Conservation (phyloP, 768 basidiomycete genomes). For the Lactarius evosmus region DNA sequence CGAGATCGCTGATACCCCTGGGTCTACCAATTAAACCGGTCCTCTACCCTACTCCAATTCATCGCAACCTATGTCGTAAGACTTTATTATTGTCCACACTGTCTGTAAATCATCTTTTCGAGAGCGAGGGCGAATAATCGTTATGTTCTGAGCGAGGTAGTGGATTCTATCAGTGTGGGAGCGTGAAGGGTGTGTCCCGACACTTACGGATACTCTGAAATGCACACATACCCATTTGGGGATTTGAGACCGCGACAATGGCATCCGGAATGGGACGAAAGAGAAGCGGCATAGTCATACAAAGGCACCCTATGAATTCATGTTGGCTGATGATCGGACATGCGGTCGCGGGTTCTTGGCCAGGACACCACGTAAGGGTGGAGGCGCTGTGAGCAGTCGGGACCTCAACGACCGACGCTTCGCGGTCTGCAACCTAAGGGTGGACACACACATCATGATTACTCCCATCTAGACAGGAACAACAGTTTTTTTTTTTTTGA, state of each 20-base stretch:
- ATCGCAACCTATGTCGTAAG: constrained; percentile 7
- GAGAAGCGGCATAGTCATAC: not conserved
- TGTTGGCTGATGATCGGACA: not conserved
- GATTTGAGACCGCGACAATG: not conserved
- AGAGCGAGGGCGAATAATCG: not conserved
- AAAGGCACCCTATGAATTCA: not conserved
- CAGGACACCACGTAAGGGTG: not conserved
- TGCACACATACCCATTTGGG: not conserved
- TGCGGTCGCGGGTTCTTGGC: not conserved
- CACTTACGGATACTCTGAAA: not conserved
- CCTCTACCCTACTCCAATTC: not conserved
- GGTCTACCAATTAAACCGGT: constrained; percentile 2
- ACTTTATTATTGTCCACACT: constrained; percentile 1
- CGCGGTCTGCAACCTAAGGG: not conserved
- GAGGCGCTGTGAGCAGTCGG: constrained; percentile 2
- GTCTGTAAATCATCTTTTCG: constrained; percentile 7
- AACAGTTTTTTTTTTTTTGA: not conserved
- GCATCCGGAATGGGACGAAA: not conserved
- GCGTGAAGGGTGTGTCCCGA: not conserved
- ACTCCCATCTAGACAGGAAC: constrained; percentile 3
- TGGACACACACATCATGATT: not conserved
- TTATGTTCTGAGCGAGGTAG: constrained; percentile 9
- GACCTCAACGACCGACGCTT: not conserved
- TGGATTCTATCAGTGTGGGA: not conserved
- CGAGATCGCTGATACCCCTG: not conserved